These are phyloP conservation scores for Epicoccum nigrum DNA, from an alignment of 2,329 filamentous ascomycete genomes.

Conservation along the genomic window DNA sequence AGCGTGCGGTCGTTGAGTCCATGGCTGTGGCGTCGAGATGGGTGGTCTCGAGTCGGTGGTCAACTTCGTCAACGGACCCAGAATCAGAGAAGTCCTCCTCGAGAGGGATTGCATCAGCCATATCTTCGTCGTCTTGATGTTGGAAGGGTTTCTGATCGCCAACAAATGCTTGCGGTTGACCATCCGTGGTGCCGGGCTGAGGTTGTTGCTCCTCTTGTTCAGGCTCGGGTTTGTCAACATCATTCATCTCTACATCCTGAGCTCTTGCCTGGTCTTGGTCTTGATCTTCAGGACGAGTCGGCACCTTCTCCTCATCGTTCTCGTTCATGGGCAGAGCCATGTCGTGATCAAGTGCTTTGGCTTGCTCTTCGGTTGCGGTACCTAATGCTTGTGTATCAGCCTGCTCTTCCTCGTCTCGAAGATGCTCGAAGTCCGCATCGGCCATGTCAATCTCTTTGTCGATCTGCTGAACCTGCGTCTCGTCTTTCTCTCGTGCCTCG, in stretches of 20 bases:
- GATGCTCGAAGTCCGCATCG: conserved; percentile 88
- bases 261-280: conserved; percentile 33
- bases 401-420: conserved; percentile 79
- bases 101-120: conserved; percentile 44
- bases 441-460: conserved; percentile 71
- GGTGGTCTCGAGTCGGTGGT: conserved; percentile 72
- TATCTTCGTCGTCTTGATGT: conserved; percentile 46
- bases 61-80: conserved; percentile 51
- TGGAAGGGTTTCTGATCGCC: conserved; percentile 50
- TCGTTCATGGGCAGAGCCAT: conserved; percentile 78
- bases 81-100: conserved; percentile 46
- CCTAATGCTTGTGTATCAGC: conserved; percentile 93
- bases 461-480: conserved; percentile 57
- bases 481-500: conserved; percentile 53
- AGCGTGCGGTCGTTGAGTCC: conserved; percentile 65
- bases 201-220: conserved; percentile 36
- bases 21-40: conserved; percentile 61
- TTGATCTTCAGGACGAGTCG: conserved; percentile 43
- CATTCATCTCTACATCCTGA: conserved; percentile 52
- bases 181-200: conserved; percentile 36
- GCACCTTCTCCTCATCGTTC: conserved; percentile 55
- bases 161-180: conserved; percentile 52
- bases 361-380: conserved; percentile 84
- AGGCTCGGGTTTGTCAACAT: conserved; percentile 41
- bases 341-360: conserved; percentile 81